Evolutionary conservation across 306 rosid species (phyloP).

Genomic region (Acmispon strigosus): DNA sequence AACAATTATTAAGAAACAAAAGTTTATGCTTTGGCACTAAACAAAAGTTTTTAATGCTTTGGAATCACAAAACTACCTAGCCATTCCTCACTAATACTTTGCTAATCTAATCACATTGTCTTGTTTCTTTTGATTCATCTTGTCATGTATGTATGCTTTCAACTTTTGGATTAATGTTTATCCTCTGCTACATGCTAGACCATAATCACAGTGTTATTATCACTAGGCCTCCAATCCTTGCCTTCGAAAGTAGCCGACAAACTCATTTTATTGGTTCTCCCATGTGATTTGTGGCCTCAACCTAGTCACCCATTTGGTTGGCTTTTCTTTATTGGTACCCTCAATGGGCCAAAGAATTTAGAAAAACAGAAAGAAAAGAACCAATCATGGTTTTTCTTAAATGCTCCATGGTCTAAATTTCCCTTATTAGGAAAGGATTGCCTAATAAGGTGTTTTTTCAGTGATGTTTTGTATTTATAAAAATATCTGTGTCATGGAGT

Average conservation of each 20-base stretch:
- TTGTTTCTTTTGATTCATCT: slow-evolving; percentile 38
- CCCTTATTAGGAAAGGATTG: slow-evolving; percentile 57
- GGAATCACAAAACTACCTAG: slow-evolving; percentile 35
- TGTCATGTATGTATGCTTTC: slow-evolving; percentile 42
- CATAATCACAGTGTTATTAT: slow-evolving; percentile 53
- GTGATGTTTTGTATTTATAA: background rate
- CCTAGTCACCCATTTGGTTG: slow-evolving; percentile 55
- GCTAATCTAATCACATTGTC: slow-evolving; percentile 20
- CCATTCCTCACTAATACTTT: slow-evolving; percentile 27
- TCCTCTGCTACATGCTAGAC: slow-evolving; percentile 70
- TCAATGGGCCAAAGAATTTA: slow-evolving; percentile 15
- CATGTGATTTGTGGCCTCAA: slow-evolving; percentile 86
- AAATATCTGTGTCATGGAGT: slow-evolving; percentile 12
- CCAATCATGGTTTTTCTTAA: slow-evolving; percentile 44
- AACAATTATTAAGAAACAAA: slow-evolving; percentile 36
- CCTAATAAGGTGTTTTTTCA: slow-evolving; percentile 40
- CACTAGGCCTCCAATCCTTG: slow-evolving; percentile 55
- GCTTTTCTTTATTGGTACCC: slow-evolving; percentile 34
- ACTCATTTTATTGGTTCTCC: slow-evolving; percentile 61
- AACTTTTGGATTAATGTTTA: slow-evolving; percentile 56
- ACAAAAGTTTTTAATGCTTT: slow-evolving; percentile 17
- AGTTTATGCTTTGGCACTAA: slow-evolving; percentile 27
- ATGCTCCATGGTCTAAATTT: slow-evolving; percentile 25
- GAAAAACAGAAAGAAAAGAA: slow-evolving; percentile 20
- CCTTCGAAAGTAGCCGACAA: slow-evolving; percentile 86